Conservation (phyloP, 2,329 filamentous ascomycete species). For the Fusarium multiceps region DNA sequence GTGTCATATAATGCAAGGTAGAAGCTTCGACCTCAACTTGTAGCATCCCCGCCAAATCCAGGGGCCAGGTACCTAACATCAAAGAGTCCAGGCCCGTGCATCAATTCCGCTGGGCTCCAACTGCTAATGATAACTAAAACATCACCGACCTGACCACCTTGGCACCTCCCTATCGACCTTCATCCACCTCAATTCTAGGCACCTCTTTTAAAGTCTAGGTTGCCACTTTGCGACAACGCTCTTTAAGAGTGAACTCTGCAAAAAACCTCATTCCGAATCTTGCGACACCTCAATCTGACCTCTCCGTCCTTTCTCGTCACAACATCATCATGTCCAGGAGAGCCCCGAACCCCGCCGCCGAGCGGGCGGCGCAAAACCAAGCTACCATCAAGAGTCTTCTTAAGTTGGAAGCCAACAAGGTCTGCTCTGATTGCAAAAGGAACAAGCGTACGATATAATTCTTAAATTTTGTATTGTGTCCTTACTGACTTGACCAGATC, state of each 20-base stretch:
- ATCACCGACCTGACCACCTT: slow-evolving; percentile 43
- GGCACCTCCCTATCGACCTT: slow-evolving; percentile 45
- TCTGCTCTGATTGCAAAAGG: slow-evolving; percentile 97
- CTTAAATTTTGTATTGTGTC: background rate
- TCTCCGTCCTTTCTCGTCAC: slow-evolving; percentile 4
- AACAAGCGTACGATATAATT: slow-evolving; percentile 82
- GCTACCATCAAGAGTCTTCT: slow-evolving; percentile 93
- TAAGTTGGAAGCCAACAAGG: slow-evolving; percentile 95
- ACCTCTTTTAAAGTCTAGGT: slow-evolving; percentile 37
- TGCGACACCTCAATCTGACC: background rate
- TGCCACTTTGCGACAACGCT: slow-evolving; percentile 40
- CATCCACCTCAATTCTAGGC: slow-evolving; percentile 27
- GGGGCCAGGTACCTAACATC: slow-evolving; percentile 27
- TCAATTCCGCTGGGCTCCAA: slow-evolving; percentile 38
- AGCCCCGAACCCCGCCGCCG: slow-evolving; percentile 79
- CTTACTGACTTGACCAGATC: slow-evolving; percentile 68
- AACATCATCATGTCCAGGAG: slow-evolving; percentile 77
- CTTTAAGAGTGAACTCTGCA: slow-evolving; percentile 6
- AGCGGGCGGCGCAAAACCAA: slow-evolving; percentile 92
- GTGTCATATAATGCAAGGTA: background rate
- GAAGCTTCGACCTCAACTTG: slow-evolving; percentile 8
- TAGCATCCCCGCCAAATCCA: slow-evolving; percentile 21
- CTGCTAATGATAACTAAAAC: slow-evolving; percentile 34
- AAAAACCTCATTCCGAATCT: background rate
- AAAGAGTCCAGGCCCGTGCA: slow-evolving; percentile 18